phyloP scores from a whole-genome alignment of 1,284 basidiomycete genomes.

The Paramarasmius palmivorus region DNA sequence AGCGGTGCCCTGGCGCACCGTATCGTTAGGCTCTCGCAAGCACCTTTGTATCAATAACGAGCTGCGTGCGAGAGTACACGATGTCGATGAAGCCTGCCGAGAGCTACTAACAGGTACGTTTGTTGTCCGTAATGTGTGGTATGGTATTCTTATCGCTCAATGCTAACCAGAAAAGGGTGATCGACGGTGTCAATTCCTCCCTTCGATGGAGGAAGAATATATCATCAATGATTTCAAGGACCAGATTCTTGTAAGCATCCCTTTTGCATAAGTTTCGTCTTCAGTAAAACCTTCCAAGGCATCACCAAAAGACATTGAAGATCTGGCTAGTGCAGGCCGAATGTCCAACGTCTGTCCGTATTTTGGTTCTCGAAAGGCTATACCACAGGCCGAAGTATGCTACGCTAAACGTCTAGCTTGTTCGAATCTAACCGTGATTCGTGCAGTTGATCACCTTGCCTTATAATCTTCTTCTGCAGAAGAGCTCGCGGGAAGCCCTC shows the following conservation, averaged over 20 bases:
- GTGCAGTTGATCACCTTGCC: conserved; percentile 84
- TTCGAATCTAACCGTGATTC: background rate
- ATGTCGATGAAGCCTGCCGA: conserved; percentile 91
- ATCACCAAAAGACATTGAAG: conserved; percentile 91
- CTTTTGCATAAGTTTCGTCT: conserved; percentile 3
- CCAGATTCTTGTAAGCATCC: conserved; percentile 71
- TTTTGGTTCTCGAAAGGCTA: conserved; percentile 86
- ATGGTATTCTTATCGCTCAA: background rate
- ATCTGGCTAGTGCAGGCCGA: conserved; percentile 76
- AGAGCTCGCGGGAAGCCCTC: conserved; percentile 82
- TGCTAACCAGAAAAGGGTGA: conserved; percentile 51
- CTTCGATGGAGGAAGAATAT: conserved; percentile 71
- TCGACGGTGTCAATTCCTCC: conserved; percentile 79
- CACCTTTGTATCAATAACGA: conserved; percentile 93
- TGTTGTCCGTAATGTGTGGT: background rate
- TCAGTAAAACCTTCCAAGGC: conserved; percentile 50
- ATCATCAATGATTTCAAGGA: conserved; percentile 87
- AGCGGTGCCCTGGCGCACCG: conserved; percentile 51
- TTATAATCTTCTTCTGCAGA: conserved; percentile 91
- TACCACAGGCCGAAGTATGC: conserved; percentile 87
- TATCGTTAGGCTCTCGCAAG: conserved; percentile 88
- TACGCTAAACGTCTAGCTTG: background rate
- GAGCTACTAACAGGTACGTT: conserved; percentile 78
- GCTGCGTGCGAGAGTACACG: conserved; percentile 64
- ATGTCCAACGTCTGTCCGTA: conserved; percentile 84